phyloP scores from a whole-genome alignment of 805 yeast genomes.

The Monosporozyma aquatica region DNA sequence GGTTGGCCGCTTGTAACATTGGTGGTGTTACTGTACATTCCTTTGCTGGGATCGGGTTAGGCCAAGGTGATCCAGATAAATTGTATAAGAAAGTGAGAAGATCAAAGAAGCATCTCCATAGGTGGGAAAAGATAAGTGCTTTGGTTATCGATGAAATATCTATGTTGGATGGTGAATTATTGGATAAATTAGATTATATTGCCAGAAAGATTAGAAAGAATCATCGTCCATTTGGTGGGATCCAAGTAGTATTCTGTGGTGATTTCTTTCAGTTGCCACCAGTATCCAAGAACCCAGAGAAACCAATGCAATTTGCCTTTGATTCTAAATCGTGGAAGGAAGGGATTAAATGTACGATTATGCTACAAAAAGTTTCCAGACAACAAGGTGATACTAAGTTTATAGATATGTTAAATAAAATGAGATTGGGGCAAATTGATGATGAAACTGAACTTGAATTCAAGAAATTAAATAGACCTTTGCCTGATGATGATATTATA shows the following conservation, averaged over 20 bases:
- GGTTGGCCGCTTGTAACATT: conserved; percentile 72
- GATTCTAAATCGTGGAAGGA: conserved; percentile 55
- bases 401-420: conserved; percentile 65
- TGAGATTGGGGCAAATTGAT: conserved; percentile 55
- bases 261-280: conserved; percentile 83
- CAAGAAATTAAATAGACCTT: conserved; percentile 40
- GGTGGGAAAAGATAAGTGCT: conserved; percentile 52
- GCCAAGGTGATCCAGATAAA: conserved; percentile 40
- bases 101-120: conserved; percentile 38
- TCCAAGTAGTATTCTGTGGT: conserved; percentile 68
- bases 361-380: conserved; percentile 58
- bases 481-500: conserved; percentile 49
- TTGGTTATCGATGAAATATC: conserved; percentile 70
- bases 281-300: conserved; percentile 24
- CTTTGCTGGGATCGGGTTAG: conserved; percentile 71
- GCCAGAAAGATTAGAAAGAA: conserved; percentile 43
- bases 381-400: conserved; percentile 67
- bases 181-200: conserved; percentile 54
- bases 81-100: conserved; percentile 46
- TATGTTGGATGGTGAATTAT: conserved; percentile 64
- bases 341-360: conserved; percentile 47
- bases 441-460: conserved; percentile 42
- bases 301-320: conserved; percentile 46
- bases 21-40: conserved; percentile 75
- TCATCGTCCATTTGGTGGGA: conserved; percentile 64